These are phyloP conservation scores for Eleusine coracana DNA, from an alignment of 176 grass and related monocot species.

Conservation along the genomic window DNA sequence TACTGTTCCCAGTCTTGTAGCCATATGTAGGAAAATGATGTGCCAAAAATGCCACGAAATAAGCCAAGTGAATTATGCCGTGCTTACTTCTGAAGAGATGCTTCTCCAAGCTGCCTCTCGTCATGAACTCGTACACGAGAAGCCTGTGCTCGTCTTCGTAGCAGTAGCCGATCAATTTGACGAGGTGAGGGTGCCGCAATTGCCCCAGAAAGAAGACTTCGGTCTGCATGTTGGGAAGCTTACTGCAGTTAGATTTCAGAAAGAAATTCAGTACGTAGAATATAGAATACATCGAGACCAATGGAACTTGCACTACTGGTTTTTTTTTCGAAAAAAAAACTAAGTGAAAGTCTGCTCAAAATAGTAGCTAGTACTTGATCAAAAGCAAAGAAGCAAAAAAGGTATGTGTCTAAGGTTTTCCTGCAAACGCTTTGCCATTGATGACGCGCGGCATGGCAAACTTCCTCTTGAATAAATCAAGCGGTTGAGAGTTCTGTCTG, in stretches of 20 bases:
- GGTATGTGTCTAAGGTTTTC: no score
- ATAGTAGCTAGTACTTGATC: no score
- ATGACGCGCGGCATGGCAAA: neutral
- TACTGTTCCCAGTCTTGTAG: neutral
- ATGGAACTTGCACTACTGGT: neutral
- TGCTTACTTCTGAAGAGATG: slow-evolving; percentile 81
- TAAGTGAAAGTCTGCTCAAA: no score
- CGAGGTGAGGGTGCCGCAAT: slow-evolving; percentile 68
- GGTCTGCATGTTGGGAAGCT: slow-evolving; percentile 34
- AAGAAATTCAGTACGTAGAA: no score
- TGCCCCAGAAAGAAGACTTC: slow-evolving; percentile 69
- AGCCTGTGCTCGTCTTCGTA: slow-evolving; percentile 71
- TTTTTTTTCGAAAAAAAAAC: neutral
- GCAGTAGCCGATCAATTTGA: slow-evolving; percentile 82
- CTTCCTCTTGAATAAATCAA: neutral
- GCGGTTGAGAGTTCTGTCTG: neutral
- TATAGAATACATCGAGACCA: no score
- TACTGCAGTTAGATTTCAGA: neutral
- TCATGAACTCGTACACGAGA: slow-evolving; percentile 78
- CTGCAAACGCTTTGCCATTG: neutral
- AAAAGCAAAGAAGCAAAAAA: no score
- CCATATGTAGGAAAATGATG: neutral
- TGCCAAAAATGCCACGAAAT: neutral
- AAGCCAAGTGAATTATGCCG: neutral
- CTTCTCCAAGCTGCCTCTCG: slow-evolving; percentile 77